Evolutionary conservation across 1,139 yeast species (phyloP).

Genomic region (Yamadazyma dendronema): DNA sequence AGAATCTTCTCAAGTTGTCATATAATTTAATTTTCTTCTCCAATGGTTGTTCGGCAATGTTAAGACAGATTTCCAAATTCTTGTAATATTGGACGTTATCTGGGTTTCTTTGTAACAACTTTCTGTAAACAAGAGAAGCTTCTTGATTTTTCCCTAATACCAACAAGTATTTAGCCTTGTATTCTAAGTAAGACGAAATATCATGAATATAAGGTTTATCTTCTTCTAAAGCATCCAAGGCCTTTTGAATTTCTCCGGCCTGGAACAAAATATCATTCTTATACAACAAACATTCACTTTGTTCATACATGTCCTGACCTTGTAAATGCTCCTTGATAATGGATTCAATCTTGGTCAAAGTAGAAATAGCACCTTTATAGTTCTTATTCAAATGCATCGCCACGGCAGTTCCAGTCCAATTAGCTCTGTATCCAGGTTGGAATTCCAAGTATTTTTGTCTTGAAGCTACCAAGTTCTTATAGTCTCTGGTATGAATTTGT

Average conservation of each 20-base stretch:
- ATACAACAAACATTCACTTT: slow-evolving; percentile 76
- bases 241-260: slow-evolving; percentile 61
- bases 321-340: slow-evolving; percentile 66
- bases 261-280: slow-evolving; percentile 66
- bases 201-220: slow-evolving; percentile 60
- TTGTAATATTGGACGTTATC: slow-evolving; percentile 69
- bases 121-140: slow-evolving; percentile 68
- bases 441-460: slow-evolving; percentile 70
- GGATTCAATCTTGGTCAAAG: slow-evolving; percentile 72
- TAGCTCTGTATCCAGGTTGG: slow-evolving; percentile 82
- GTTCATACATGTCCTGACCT: slow-evolving; percentile 69
- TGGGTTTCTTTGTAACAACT: slow-evolving; percentile 80
- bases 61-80: slow-evolving; percentile 63
- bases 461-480: slow-evolving; percentile 56
- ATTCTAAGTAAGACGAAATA: slow-evolving; percentile 60
- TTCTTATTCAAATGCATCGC: slow-evolving; percentile 80
- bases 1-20: slow-evolving; percentile 60
- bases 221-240: slow-evolving; percentile 58
- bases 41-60: slow-evolving; percentile 26
- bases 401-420: slow-evolving; percentile 88
- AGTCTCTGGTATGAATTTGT: slow-evolving; percentile 80
- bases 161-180: slow-evolving; percentile 59
- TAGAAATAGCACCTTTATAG: slow-evolving; percentile 63
- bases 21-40: slow-evolving; percentile 56
- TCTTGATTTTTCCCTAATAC: slow-evolving; percentile 46